Percentiles rank a stretch among this genome's conserved stretches.
Conservation (phyloP, 495 filamentous ascomycete species). For the Podospora conica region DNA sequence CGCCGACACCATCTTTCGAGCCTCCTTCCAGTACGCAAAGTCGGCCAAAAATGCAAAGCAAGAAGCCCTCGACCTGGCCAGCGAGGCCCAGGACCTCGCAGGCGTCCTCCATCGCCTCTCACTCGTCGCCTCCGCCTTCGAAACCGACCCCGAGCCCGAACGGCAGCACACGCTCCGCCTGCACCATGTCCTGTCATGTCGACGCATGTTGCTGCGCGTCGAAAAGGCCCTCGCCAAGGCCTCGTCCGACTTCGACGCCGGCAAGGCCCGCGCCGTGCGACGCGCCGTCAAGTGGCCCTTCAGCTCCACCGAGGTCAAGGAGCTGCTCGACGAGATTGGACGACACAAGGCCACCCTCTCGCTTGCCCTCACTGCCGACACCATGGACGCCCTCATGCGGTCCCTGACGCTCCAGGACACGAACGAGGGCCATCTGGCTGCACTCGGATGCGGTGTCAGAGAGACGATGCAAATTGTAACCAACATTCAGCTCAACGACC, state of each 20-base stretch:
- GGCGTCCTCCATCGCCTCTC: neutral
- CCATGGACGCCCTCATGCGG: constrained; percentile 17
- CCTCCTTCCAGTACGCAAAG: constrained; percentile 1
- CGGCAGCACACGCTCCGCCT: neutral
- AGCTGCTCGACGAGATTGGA: constrained; percentile 21
- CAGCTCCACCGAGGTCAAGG: constrained; percentile 16
- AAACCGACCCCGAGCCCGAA: neutral
- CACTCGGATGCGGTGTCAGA: neutral
- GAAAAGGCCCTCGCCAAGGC: neutral
- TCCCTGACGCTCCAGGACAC: constrained; percentile 11
- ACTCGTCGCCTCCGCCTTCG: neutral
- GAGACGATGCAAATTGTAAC: constrained; percentile 9
- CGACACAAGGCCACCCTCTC: constrained; percentile 27
- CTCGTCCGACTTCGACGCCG: neutral
- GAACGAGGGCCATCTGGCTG: neutral
- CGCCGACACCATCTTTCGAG: neutral
- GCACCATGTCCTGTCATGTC: neutral
- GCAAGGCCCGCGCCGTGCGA: neutral
- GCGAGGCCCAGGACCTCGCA: neutral
- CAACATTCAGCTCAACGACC: constrained; percentile 12
- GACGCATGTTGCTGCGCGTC: neutral
- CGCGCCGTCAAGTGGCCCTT: neutral
- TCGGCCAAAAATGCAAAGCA: neutral
- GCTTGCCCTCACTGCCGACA: constrained; percentile 28
- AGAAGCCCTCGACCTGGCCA: neutral